Base-by-base conservation (phyloP, 1,139 yeast species). In the Yamadazyma blattariae region DNA sequence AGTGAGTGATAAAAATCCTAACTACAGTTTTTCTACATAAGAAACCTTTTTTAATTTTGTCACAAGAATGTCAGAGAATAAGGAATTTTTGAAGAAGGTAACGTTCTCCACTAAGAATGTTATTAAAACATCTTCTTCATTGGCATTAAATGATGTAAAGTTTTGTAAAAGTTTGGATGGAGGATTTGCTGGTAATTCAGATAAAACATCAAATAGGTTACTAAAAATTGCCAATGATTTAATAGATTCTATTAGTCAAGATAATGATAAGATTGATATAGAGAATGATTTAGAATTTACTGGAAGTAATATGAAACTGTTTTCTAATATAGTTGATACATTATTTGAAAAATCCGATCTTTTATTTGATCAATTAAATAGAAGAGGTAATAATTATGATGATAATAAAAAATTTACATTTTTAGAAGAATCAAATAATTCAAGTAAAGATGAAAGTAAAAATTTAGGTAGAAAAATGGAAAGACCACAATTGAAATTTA, bases 81-180 rank as follows among this genome's bases (percentile, higher is more conserved):
- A 31, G 12, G 21, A 32, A 25, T 10, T 15, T 9, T 24, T 36
- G 7, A 33, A 33, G 31, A 13, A 33, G 7, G 34, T 34, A 11
- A 24, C 34, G 2, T 30, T 36, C 28, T 18, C 32, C 23, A 25
- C 36, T 5, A 26, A 28, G 33, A 68, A 68, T 18, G 68, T 83
- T 1, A 79, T 88, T 25, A 70, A 96, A 43, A 74, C 86, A 2
- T 77, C 96, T 0, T 67, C 83, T 5, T 77, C 85, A 2, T 61
- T 92, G 30, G 84, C 89, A 2, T 78, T 88, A 0, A 88, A 86
- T 45, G 98, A 92, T 62, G 74, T 89, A 18, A 74, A 73, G 29
- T 92, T 90, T 51, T 78, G 80, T 59, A 73, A 72, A 36, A 77
- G 89, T 30, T 57, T 89, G n/a, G 95, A 88, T 51, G 51, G 67